Percentiles rank a stretch among this genome's conserved stretches.
Conservation (phyloP, 2,329 filamentous ascomycete genomes). For the Macrophomina pseudophaseolina region DNA sequence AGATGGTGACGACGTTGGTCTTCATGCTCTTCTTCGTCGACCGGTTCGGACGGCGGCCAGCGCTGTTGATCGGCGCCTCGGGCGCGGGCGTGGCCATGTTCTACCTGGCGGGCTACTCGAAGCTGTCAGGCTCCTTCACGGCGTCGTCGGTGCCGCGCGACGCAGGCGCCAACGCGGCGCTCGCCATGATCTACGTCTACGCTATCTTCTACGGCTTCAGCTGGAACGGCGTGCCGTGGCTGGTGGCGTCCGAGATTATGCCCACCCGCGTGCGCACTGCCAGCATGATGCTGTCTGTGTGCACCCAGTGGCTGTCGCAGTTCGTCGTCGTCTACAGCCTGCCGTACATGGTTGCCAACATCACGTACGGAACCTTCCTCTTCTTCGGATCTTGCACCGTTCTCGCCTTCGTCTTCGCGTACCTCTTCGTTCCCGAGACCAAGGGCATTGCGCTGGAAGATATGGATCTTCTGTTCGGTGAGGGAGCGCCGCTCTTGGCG, state of each 20-base stretch:
- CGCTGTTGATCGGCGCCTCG: conserved; percentile 67
- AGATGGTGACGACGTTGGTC: conserved; percentile 65
- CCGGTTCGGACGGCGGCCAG: conserved; percentile 68
- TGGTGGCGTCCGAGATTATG: conserved; percentile 73
- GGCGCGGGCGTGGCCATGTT: conserved; percentile 68
- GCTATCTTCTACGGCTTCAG: conserved; percentile 62
- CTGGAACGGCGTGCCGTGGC: conserved; percentile 76
- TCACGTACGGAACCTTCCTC: conserved; percentile 67
- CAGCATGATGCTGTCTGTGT: conserved; percentile 71
- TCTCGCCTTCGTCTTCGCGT: conserved; percentile 68
- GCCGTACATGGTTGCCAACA: conserved; percentile 68
- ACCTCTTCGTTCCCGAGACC: conserved; percentile 72
- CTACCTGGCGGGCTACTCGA: conserved; percentile 74
- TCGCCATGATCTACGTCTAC: conserved; percentile 75
- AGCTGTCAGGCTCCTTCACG: conserved; percentile 61
- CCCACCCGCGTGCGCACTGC: conserved; percentile 69
- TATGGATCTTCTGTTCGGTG: conserved; percentile 70
- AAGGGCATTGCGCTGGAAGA: conserved; percentile 67
- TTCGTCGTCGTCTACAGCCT: conserved; percentile 72
- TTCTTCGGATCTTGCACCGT: conserved; percentile 71
- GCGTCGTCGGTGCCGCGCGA: conserved; percentile 58
- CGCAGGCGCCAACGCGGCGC: conserved; percentile 69
- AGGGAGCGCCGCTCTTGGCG: conserved; percentile 19
- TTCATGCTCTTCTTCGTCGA: conserved; percentile 74
- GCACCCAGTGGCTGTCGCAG: conserved; percentile 76